Percentiles rank a stretch among this genome's conserved stretches.
These are phyloP conservation scores for Aquilaria malaccensis DNA, from an alignment of 345 rosid species.

Conservation along the genomic window DNA sequence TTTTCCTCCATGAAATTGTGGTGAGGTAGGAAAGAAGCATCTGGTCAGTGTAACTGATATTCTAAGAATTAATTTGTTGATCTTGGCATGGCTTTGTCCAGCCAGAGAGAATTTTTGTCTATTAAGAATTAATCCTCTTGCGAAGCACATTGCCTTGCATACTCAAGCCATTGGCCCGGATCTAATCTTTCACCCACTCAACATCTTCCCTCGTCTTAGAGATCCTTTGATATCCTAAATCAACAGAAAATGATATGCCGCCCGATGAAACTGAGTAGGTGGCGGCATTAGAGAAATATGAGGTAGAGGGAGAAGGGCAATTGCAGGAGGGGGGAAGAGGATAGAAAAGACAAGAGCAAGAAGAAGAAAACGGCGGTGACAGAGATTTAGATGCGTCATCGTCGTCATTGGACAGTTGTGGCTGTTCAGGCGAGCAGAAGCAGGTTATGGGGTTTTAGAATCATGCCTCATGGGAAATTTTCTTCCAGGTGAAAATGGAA, in stretches of 20 bases:
- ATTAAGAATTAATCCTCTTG: conserved; percentile 77
- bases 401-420: too few species aligned
- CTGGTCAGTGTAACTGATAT: too few species aligned
- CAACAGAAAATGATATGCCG: background rate
- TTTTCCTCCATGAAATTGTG: too few species aligned
- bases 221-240: conserved; percentile 26
- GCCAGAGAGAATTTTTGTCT: too few species aligned
- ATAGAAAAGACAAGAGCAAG: conserved; percentile 71
- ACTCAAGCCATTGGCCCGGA: conserved; percentile 74
- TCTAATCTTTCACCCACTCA: conserved; percentile 82
- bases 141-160: conserved; percentile 88
- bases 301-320: conserved; percentile 34
- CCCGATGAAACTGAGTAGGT: conserved; percentile 1
- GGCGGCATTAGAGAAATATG: background rate
- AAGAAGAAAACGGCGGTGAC: conserved; percentile 53
- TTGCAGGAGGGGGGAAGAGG: conserved; percentile 59
- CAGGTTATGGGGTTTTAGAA: too few species aligned
- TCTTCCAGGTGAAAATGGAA: too few species aligned
- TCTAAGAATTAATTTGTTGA: too few species aligned
- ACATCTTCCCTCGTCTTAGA: conserved; percentile 55
- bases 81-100: too few species aligned
- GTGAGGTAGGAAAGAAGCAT: too few species aligned
- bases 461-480: too few species aligned
- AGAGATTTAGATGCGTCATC: conserved; percentile 14
- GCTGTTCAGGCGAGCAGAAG: too few species aligned